Percentiles rank a stretch among this genome's conserved stretches.
Conservation (phyloP, 2,329 filamentous ascomycete genomes). For the Hypoxylon sp. region DNA sequence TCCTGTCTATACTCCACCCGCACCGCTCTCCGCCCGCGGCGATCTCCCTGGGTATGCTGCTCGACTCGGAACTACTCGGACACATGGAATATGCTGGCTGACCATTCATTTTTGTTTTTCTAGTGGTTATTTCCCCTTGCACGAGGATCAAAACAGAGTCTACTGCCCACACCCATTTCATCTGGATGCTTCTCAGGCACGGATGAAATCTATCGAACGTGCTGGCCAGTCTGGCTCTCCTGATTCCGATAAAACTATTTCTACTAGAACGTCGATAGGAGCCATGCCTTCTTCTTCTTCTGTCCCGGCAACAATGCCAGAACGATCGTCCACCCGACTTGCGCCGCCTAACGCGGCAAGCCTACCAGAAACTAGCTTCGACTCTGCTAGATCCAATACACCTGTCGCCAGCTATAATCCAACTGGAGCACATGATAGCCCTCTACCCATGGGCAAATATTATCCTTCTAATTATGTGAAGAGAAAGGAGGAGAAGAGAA, state of each 20-base stretch:
- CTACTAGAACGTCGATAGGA: slow-evolving; percentile 28
- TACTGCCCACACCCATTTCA: slow-evolving; percentile 63
- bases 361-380: slow-evolving; percentile 34
- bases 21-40: slow-evolving; percentile 65
- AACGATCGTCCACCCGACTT: slow-evolving; percentile 41
- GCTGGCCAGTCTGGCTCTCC: slow-evolving; percentile 46
- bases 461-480: slow-evolving; percentile 69
- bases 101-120: slow-evolving; percentile 9
- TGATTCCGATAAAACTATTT: slow-evolving; percentile 21
- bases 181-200: slow-evolving; percentile 52
- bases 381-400: slow-evolving; percentile 48
- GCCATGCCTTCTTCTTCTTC: slow-evolving; percentile 36
- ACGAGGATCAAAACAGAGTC: slow-evolving; percentile 62
- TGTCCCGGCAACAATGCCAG: slow-evolving; percentile 32
- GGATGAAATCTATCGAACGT: slow-evolving; percentile 47
- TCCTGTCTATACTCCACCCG: slow-evolving; percentile 55
- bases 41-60: slow-evolving; percentile 65
- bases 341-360: slow-evolving; percentile 30
- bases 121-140: slow-evolving; percentile 68
- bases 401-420: slow-evolving; percentile 62
- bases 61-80: slow-evolving; percentile 6
- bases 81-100: slow-evolving; percentile 34
- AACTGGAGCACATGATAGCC: slow-evolving; percentile 56
- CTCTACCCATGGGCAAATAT: slow-evolving; percentile 68
- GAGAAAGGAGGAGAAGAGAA: slow-evolving; percentile 46